Conservation (phyloP, 495 filamentous ascomycete genomes). For the Aspergillus incahuasiensis region DNA sequence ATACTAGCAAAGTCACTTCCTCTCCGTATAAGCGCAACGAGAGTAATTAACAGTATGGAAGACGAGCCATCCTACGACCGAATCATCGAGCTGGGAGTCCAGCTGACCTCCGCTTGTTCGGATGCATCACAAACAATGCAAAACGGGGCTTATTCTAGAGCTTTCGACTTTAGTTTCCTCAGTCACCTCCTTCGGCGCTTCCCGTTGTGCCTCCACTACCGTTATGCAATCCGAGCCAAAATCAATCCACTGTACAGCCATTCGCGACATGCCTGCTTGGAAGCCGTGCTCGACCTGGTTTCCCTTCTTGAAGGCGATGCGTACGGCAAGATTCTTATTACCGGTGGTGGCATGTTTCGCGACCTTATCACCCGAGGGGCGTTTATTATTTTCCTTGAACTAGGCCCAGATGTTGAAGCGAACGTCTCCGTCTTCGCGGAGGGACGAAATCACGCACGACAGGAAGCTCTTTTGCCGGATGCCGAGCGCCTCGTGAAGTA, state of each 20-base stretch:
- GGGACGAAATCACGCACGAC: constrained; percentile 25
- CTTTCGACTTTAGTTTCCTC: constrained; percentile 25
- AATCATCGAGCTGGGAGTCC: constrained; percentile 33
- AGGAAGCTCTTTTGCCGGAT: constrained; percentile 29
- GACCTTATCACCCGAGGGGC: constrained; percentile 36
- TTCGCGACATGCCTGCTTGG: constrained; percentile 43
- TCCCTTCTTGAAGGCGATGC: constrained; percentile 35
- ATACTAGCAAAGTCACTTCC: constrained; percentile 40
- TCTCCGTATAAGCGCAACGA: constrained; percentile 33
- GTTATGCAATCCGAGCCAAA: constrained; percentile 39
- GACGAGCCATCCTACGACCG: constrained; percentile 43
- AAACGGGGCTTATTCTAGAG: too few species aligned
- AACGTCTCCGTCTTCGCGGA: constrained; percentile 18
- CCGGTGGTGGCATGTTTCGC: constrained; percentile 46
- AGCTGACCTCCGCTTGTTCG: constrained; percentile 33
- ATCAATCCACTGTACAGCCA: constrained; percentile 44
- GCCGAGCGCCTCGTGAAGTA: constrained; percentile 30
- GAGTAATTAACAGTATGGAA: constrained; percentile 42
- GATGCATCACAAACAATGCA: too few species aligned
- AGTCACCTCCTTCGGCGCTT: constrained; percentile 43
- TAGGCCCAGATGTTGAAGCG: constrained; percentile 26
- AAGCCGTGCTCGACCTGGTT: constrained; percentile 37
- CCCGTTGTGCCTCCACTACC: constrained; percentile 43
- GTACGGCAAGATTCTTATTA: constrained; percentile 36
- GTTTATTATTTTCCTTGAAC: constrained; percentile 34